A percentile compares a stretch with the other conserved stretches of the same genome.
phyloP scores from a whole-genome alignment of 495 filamentous ascomycete species.

The Staphylotrichum longicolle region DNA sequence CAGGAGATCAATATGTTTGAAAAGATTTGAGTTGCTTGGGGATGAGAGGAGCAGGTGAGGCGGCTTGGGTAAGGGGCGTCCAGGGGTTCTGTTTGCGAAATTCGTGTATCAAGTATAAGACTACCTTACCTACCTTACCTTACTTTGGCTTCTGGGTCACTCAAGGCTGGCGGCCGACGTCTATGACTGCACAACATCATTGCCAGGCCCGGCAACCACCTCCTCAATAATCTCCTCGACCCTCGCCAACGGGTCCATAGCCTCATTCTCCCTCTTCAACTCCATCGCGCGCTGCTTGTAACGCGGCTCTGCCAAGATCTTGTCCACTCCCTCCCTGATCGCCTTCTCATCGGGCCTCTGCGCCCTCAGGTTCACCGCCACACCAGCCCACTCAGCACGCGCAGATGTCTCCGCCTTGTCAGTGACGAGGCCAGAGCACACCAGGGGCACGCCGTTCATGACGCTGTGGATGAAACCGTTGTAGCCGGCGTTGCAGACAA shows the following conservation, averaged over 20 bases:
- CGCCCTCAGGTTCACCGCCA: constrained; percentile 36
- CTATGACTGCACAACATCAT: background rate
- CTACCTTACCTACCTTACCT: no score
- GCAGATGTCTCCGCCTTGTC: constrained; percentile 40
- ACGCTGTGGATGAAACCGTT: constrained; percentile 42
- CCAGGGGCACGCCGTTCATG: constrained; percentile 41
- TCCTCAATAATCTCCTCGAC: constrained; percentile 21
- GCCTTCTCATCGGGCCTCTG: constrained; percentile 25
- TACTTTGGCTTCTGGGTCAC: no score
- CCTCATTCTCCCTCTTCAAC: constrained; percentile 28
- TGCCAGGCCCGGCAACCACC: background rate
- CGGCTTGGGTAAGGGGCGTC: no score
- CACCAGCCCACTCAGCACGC: constrained; percentile 36
- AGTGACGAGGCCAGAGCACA: constrained; percentile 38
- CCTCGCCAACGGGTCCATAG: constrained; percentile 17
- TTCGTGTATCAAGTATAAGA: no score
- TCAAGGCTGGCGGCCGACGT: no score
- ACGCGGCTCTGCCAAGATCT: constrained; percentile 24
- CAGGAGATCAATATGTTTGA: no score
- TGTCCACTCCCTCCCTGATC: constrained; percentile 30
- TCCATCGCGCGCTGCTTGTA: constrained; percentile 21
- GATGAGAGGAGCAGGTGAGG: no score
- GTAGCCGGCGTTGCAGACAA: constrained; percentile 42
- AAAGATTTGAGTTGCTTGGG: no score
- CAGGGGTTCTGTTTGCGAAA: no score